These are phyloP conservation scores for Umbelopsis sp. DNA, from an alignment of 192 early-diverging fungal genomes.

Conservation along the genomic window DNA sequence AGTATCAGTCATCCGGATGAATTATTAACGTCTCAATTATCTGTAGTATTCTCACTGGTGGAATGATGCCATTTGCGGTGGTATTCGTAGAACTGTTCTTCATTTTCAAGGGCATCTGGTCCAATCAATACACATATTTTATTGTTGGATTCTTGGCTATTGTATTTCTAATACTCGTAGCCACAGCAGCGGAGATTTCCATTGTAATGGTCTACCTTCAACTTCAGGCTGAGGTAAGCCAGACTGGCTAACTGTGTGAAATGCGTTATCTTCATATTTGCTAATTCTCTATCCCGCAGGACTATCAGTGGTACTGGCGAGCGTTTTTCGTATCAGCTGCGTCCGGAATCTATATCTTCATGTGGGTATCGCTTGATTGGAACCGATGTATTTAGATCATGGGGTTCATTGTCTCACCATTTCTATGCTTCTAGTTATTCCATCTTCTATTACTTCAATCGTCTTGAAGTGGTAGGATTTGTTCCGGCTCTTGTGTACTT, in stretches of 20 bases:
- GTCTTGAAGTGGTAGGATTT: slow-evolving; percentile 61
- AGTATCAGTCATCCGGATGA: no score
- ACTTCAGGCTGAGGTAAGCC: slow-evolving; percentile 48
- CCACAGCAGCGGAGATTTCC: slow-evolving; percentile 59
- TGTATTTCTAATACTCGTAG: slow-evolving; percentile 60
- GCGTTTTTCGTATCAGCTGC: slow-evolving; percentile 77
- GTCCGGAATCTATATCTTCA: slow-evolving; percentile 79
- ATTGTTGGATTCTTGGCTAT: slow-evolving; percentile 62
- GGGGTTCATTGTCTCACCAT: no score
- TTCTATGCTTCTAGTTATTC: slow-evolving; percentile 52
- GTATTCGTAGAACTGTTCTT: slow-evolving; percentile 75
- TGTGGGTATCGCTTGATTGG: slow-evolving; percentile 19
- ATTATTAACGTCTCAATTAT: not conserved
- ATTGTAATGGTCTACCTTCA: slow-evolving; percentile 67
- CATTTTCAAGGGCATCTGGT: slow-evolving; percentile 71
- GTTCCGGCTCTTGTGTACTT: slow-evolving; percentile 80
- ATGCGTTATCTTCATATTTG: not conserved
- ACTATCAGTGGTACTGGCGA: slow-evolving; percentile 90
- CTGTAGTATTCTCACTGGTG: slow-evolving; percentile 35
- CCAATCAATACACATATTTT: slow-evolving; percentile 72
- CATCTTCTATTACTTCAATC: slow-evolving; percentile 72
- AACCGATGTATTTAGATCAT: not conserved
- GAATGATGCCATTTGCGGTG: slow-evolving; percentile 58
- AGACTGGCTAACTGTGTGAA: not conserved
- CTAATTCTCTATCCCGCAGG: slow-evolving; percentile 45